Evolutionary conservation across 2,329 filamentous ascomycete species (phyloP).

Genomic region (Colletotrichum liriopes): DNA sequence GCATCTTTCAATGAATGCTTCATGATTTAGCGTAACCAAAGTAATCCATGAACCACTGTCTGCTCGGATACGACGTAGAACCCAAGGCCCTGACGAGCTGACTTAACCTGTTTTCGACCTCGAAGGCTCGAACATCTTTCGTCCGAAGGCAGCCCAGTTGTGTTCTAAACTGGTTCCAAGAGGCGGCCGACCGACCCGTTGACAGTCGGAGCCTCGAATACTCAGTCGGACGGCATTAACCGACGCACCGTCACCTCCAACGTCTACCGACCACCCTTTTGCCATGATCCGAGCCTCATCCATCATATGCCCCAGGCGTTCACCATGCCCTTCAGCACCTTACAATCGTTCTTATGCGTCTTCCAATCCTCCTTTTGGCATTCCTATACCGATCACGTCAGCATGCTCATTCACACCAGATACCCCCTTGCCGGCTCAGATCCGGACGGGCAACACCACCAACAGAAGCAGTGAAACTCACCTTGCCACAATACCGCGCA

Average conservation of each 20-base stretch:
- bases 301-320: constrained; percentile 52
- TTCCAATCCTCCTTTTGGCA: constrained; percentile 62
- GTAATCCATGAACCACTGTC: not conserved
- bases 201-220: not conserved
- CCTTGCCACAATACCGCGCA: constrained; percentile 64
- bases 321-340: constrained; percentile 57
- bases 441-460: not conserved
- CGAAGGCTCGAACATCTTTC: not conserved
- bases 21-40: too few relatives aligned
- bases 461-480: constrained; percentile 46
- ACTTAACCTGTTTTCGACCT: not conserved
- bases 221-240: not conserved
- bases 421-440: not conserved
- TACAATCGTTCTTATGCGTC: constrained; percentile 62
- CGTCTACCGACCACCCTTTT: not conserved
- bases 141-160: not conserved
- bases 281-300: not conserved
- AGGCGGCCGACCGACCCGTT: not conserved
- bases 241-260: not conserved
- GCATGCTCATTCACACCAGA: not conserved
- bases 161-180: not conserved
- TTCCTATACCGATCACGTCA: constrained; percentile 48
- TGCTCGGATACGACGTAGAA: not conserved
- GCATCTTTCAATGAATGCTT: not conserved
- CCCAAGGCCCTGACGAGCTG: not conserved